Conservation (phyloP, 768 basidiomycete genomes). For the Russula lepida region DNA sequence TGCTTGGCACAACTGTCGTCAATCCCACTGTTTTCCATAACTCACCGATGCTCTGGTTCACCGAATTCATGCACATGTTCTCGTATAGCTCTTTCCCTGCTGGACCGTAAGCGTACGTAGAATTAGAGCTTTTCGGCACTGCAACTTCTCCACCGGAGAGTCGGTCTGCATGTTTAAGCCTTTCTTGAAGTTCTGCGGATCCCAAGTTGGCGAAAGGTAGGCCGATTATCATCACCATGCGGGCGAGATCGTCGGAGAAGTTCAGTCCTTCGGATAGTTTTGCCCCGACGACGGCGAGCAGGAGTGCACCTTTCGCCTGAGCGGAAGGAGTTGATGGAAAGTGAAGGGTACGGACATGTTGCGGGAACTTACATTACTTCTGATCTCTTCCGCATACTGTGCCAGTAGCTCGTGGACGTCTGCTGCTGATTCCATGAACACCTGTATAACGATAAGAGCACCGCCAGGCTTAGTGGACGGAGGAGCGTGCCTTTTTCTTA, state of each 20-base stretch:
- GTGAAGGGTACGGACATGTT: not conserved
- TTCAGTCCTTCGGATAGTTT: conserved; percentile 91
- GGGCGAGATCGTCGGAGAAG: conserved; percentile 48
- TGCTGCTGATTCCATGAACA: conserved; percentile 14
- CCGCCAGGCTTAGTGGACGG: not conserved
- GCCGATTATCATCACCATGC: conserved; percentile 80
- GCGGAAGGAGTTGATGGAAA: not conserved
- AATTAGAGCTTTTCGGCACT: conserved; percentile 36
- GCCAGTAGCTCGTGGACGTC: conserved; percentile 12
- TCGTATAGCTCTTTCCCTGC: conserved; percentile 77
- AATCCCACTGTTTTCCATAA: not conserved
- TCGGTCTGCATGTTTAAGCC: conserved; percentile 79
- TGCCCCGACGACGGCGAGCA: conserved; percentile 93
- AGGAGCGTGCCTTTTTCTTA: conserved; percentile 62
- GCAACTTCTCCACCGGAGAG: conserved; percentile 36
- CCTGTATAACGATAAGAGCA: conserved; percentile 1
- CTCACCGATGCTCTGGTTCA: conserved; percentile 95
- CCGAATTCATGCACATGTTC: conserved; percentile 87
- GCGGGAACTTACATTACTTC: not conserved
- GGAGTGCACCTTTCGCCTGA: conserved; percentile 52
- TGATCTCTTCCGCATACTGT: conserved; percentile 14
- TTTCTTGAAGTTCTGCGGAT: conserved; percentile 85
- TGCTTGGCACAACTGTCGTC: not conserved
- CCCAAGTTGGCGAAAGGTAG: conserved; percentile 89
- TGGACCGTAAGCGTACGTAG: conserved; percentile 13